A percentile compares a stretch with the other conserved stretches of the same genome.
Evolutionary conservation across 306 rosid genomes (phyloP).

Genomic region (Malus sieversii): DNA sequence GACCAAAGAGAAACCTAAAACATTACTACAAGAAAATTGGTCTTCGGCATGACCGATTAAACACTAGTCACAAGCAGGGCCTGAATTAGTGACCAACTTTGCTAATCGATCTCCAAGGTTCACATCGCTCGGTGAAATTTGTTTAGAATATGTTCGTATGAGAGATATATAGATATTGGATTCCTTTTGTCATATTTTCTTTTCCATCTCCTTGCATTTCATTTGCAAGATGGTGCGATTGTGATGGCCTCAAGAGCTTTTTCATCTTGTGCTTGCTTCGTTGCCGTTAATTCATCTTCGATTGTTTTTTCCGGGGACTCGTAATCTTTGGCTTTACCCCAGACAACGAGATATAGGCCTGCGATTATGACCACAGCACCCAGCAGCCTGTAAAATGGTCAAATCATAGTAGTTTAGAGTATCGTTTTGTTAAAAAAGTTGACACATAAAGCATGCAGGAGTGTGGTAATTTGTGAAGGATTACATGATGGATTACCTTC

Average conservation of each 20-base stretch:
- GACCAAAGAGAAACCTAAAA: too few relatives aligned
- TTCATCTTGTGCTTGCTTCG: slow-evolving; percentile 13
- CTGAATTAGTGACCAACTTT: neutral
- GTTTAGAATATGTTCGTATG: too few relatives aligned
- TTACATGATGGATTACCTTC: slow-evolving; percentile 47
- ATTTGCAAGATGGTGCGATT: neutral
- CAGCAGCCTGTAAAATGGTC: slow-evolving; percentile 37
- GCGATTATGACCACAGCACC: slow-evolving; percentile 60
- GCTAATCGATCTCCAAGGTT: neutral
- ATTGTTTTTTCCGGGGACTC: slow-evolving; percentile 6
- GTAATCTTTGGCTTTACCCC: slow-evolving; percentile 80
- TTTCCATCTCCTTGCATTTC: neutral
- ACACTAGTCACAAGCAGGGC: neutral
- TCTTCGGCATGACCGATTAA: neutral
- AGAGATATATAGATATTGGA: too few relatives aligned
- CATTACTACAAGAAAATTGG: neutral
- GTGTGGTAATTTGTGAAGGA: neutral
- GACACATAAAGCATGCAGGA: too few relatives aligned
- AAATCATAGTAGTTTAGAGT: neutral
- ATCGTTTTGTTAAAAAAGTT: neutral
- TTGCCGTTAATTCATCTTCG: slow-evolving; percentile 22
- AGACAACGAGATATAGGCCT: slow-evolving; percentile 67
- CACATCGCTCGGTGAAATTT: too few relatives aligned
- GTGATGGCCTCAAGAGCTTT: slow-evolving; percentile 30
- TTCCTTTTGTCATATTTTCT: neutral